A percentile compares a stretch with the other conserved stretches of the same genome.
Conservation (phyloP, 805 yeast species). For the Wickerhamomyces alni region DNA sequence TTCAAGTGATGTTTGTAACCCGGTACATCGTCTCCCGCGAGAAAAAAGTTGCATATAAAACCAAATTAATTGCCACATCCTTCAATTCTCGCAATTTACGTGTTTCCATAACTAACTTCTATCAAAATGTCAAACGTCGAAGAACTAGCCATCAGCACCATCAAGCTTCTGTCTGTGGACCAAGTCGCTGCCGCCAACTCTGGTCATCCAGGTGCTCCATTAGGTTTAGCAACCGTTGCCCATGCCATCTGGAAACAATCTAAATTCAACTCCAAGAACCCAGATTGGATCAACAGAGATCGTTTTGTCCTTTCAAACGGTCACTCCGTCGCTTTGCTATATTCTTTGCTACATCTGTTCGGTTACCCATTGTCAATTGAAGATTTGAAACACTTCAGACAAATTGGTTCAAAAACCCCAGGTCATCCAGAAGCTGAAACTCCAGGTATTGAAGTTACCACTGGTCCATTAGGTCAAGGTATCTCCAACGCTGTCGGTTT, state of each 20-base stretch:
- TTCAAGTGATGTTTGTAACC: too few relatives aligned
- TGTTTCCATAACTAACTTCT: neutral
- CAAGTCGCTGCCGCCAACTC: conserved; percentile 84
- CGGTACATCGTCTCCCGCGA: conserved; percentile 7
- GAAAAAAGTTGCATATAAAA: neutral
- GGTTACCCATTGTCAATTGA: conserved; percentile 80
- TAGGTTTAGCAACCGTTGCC: conserved; percentile 96
- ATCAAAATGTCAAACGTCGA: conserved; percentile 40
- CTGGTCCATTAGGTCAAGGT: conserved; percentile 99
- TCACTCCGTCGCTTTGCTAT: conserved; percentile 89
- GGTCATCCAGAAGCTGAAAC: conserved; percentile 95
- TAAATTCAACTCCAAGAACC: conserved; percentile 86
- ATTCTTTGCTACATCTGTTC: conserved; percentile 76
- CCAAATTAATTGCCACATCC: conserved; percentile 1
- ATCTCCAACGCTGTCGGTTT: conserved; percentile 92
- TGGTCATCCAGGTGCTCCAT: conserved; percentile 99
- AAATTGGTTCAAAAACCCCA: conserved; percentile 84
- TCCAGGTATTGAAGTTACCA: conserved; percentile 94
- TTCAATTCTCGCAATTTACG: neutral
- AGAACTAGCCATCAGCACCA: conserved; percentile 72
- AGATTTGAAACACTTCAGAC: conserved; percentile 88
- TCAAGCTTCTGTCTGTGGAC: conserved; percentile 85
- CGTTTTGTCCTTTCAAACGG: conserved; percentile 94
- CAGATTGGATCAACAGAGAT: conserved; percentile 91
- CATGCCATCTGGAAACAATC: conserved; percentile 78